Base-by-base conservation (phyloP, 352 stramenopile species). In the Phytophthora megakarya region DNA sequence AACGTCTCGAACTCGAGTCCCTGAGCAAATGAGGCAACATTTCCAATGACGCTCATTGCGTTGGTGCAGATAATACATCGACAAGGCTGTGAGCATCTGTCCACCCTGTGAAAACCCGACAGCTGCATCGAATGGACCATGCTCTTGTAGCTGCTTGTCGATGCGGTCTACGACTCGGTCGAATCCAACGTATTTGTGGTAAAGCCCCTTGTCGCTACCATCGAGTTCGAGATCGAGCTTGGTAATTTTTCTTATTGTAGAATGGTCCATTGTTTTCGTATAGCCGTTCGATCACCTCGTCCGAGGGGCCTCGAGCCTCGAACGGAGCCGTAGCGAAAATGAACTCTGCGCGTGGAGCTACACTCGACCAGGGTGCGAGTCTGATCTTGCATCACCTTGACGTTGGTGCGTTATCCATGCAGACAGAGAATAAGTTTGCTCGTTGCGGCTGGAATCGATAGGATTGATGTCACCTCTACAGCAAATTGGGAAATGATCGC, bases 81-180 rank as follows among this genome's bases (percentile, higher is more conserved):
- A 69, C 39, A 84, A 57, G 9, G 70, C 59, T 8, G 74, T 83
- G 49, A 80, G 52, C 42, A 89, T 58, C 33, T 82, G 70, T 1
- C 57, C 73, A 33, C 83, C 81, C 32, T 92, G 83, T 12, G 79
- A 92, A 47, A 92, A 92, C 5, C 77, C 78, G 19, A 89, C 9
- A 37, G 74, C 72, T 10, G 79, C 72, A 42, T 92, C 80, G 43
- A 87, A 84, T 0, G 78, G 78, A 0, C 78, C 80, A 33, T 80
- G 55, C 13, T 75, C 16, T 21, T 52, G 56, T 4, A 92, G 30
- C 35, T 80, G 64, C 3, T 70, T 59, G 39, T 88, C 68, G 19
- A 89, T 53, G 50, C 76, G 76, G 26, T 61, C 69, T 16, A 89
- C 32, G 11, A 72, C 59, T 5, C 60, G 46, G 7, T 88, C 75